A percentile compares a stretch with the other conserved stretches of the same genome.
Conservation (phyloP, 495 filamentous ascomycete genomes). For the Letharia columbiana region DNA sequence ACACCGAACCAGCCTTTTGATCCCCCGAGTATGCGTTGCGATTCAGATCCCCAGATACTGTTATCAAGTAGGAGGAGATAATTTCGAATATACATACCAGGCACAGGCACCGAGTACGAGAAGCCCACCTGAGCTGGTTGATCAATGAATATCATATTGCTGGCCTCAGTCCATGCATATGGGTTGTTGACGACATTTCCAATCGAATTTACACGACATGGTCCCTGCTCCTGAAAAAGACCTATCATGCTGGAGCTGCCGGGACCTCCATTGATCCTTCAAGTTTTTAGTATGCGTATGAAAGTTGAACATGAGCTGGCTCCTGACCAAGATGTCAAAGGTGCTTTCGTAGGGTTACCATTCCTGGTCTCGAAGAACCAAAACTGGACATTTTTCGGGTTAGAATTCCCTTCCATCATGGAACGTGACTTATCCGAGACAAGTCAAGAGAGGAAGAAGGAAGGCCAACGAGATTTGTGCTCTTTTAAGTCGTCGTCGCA, state of each 20-base stretch:
- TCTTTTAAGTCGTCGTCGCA: background rate
- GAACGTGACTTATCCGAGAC: background rate
- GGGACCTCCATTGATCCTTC: slow-evolving; percentile 47
- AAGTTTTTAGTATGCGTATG: background rate
- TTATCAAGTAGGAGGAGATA: background rate
- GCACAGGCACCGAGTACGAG: slow-evolving; percentile 41
- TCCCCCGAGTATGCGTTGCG: background rate
- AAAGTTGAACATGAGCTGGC: background rate
- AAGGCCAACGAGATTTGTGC: background rate
- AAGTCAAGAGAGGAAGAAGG: background rate
- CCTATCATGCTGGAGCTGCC: slow-evolving; percentile 55
- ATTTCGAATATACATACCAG: slow-evolving; percentile 32
- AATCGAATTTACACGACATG: slow-evolving; percentile 46
- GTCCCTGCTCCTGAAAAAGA: slow-evolving; percentile 55
- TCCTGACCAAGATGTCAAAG: slow-evolving; percentile 38
- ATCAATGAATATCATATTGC: slow-evolving; percentile 47
- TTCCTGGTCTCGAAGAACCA: slow-evolving; percentile 46
- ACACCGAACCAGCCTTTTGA: background rate
- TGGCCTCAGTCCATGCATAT: slow-evolving; percentile 41
- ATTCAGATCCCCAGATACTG: background rate
- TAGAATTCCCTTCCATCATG: background rate
- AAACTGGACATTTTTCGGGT: slow-evolving; percentile 22
- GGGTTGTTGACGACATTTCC: slow-evolving; percentile 44
- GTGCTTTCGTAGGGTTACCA: slow-evolving; percentile 40
- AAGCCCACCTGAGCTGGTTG: slow-evolving; percentile 58